Evolutionary conservation across 2,329 filamentous ascomycete genomes (phyloP).

Genomic region (Ophiosphaerella herpotricha): DNA sequence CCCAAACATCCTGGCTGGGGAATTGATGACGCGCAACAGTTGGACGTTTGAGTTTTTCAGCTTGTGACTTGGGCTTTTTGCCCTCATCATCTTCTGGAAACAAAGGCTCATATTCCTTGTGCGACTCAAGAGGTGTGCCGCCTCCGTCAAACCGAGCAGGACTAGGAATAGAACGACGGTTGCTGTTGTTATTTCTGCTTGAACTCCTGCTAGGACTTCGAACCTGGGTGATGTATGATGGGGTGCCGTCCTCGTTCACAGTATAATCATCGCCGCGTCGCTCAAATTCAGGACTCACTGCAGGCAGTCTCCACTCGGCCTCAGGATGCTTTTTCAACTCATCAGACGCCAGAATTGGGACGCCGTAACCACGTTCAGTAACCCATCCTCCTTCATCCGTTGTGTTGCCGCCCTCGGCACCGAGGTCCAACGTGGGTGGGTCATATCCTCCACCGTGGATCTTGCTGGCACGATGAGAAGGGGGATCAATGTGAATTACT

Average conservation of each 20-base stretch:
- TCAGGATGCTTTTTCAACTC: conserved; percentile 77
- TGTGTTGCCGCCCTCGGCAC: conserved; percentile 51
- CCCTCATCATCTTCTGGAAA: conserved; percentile 82
- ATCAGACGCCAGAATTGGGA: conserved; percentile 86
- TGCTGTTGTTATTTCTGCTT: conserved; percentile 62
- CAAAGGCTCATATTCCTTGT: conserved; percentile 92
- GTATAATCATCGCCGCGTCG: conserved; percentile 62
- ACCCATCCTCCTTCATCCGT: conserved; percentile 56
- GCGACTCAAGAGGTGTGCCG: conserved; percentile 77
- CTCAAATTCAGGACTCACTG: conserved; percentile 71
- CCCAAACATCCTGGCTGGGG: conserved; percentile 95
- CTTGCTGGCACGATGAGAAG: conserved; percentile 52
- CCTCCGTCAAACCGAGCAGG: conserved; percentile 55
- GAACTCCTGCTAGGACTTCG: conserved; percentile 57
- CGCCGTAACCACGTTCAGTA: conserved; percentile 66
- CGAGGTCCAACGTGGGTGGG: conserved; percentile 58
- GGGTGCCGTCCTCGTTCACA: conserved; percentile 45
- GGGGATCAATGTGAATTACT: conserved; percentile 79
- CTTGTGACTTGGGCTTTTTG: conserved; percentile 57
- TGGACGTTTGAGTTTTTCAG: conserved; percentile 61
- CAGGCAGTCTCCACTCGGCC: conserved; percentile 73
- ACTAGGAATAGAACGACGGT: conserved; percentile 44
- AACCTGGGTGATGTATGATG: conserved; percentile 54
- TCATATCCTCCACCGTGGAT: conserved; percentile 56
- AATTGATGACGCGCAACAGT: conserved; percentile 66